Conservation (phyloP, 129 eudicot genomes). For the Lactuca sativa region DNA sequence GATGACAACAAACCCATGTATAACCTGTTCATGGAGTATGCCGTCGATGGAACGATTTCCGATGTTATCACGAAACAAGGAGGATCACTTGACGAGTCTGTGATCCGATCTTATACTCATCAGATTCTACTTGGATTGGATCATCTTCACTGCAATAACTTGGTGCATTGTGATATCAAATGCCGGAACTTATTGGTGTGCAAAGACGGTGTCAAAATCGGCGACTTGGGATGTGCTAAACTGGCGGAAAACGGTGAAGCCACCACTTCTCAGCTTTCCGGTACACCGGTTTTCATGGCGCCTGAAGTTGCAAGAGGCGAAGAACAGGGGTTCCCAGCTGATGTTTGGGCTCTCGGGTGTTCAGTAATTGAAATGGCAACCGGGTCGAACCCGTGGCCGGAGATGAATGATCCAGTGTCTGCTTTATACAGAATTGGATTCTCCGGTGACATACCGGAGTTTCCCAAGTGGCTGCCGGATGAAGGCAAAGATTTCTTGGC, state of each 20-base stretch:
- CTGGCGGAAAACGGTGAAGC: constrained; percentile 12
- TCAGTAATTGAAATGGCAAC: constrained; percentile 65
- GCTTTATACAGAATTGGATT: constrained; percentile 57
- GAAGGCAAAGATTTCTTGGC: constrained; percentile 48
- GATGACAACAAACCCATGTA: constrained; percentile 29
- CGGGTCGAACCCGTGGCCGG: constrained; percentile 69
- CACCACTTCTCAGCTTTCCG: constrained; percentile 27
- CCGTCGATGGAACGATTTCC: constrained; percentile 47
- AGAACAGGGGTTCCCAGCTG: constrained; percentile 63
- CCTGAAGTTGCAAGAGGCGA: constrained; percentile 87
- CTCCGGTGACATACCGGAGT: constrained; percentile 50
- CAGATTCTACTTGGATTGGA: constrained; percentile 58
- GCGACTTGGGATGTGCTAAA: constrained; percentile 68
- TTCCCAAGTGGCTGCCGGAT: constrained; percentile 47
- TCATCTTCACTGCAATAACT: constrained; percentile 55
- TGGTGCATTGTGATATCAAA: constrained; percentile 79
- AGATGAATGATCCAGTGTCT: constrained; percentile 49
- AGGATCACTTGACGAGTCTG: constrained; percentile 46
- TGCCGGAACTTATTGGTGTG: constrained; percentile 54
- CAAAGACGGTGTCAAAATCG: constrained; percentile 50
- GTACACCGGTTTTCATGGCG: constrained; percentile 79
- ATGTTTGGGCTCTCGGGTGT: constrained; percentile 85
- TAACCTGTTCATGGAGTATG: constrained; percentile 71
- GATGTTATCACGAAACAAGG: constrained; percentile 52
- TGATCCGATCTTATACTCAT: constrained; percentile 41